phyloP scores from a whole-genome alignment of 108 stramenopile genomes.

The Nannochloropsis salina region DNA sequence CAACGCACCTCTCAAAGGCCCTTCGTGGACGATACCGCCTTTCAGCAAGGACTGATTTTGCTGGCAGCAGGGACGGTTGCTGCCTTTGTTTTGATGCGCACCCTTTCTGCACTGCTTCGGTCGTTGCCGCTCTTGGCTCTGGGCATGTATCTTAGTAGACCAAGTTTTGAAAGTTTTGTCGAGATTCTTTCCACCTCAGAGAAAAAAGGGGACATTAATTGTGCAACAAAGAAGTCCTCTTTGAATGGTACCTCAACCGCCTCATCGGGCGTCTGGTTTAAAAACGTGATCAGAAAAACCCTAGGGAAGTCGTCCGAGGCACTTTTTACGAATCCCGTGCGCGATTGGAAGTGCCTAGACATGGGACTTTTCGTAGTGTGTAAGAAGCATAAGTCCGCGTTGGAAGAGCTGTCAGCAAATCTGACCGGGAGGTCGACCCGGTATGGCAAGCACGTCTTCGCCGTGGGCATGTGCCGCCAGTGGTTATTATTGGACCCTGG shows the following conservation, averaged over 20 bases:
- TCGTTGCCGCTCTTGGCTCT: background rate
- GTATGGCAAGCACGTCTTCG: background rate
- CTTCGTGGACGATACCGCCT: background rate
- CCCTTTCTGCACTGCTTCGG: background rate
- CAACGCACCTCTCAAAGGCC: background rate
- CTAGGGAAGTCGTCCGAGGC: background rate
- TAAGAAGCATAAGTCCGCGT: background rate
- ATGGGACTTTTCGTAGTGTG: background rate
- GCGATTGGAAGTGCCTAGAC: background rate
- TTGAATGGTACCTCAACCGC: background rate
- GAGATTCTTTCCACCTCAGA: background rate
- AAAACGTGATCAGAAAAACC: background rate
- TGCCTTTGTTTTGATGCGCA: background rate
- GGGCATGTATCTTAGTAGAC: background rate
- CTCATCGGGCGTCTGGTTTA: background rate
- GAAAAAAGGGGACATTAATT: background rate
- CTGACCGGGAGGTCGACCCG: background rate
- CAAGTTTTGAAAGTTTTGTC: background rate
- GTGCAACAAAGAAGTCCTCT: too few species aligned
- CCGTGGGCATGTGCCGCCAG: background rate
- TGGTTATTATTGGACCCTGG: background rate
- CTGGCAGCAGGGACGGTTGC: background rate
- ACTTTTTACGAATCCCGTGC: background rate
- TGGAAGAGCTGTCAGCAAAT: background rate
- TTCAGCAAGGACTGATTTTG: background rate